Conservation (phyloP, 1,284 basidiomycete species). For the Tausonia pullulans region DNA sequence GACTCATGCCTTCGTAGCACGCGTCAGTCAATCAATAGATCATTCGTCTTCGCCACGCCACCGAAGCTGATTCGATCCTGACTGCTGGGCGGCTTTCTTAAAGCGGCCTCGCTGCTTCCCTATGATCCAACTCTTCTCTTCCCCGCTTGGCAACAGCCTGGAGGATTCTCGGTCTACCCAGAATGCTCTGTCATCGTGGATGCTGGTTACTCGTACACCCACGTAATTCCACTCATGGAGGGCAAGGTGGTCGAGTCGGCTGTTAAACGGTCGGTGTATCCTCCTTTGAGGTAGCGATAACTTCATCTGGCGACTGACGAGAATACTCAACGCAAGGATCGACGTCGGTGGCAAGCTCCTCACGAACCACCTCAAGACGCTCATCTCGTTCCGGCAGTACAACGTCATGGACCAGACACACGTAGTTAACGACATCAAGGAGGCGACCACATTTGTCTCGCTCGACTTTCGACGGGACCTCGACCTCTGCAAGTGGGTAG, state of each 20-base stretch:
- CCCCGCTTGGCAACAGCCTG: neutral
- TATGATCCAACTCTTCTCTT: conserved; percentile 6
- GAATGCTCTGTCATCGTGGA: conserved; percentile 78
- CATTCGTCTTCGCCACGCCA: no score
- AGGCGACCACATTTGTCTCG: conserved; percentile 76
- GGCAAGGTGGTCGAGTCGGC: conserved; percentile 64
- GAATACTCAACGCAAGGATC: conserved; percentile 43
- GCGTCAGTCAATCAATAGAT: conserved; percentile 43
- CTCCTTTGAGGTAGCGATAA: conserved; percentile 13
- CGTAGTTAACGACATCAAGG: conserved; percentile 84
- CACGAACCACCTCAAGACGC: conserved; percentile 87
- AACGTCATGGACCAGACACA: conserved; percentile 95
- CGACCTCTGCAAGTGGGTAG: conserved; percentile 60
- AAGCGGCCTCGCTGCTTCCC: conserved; percentile 1
- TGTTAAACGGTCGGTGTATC: conserved; percentile 54
- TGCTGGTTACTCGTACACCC: conserved; percentile 84
- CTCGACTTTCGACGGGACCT: conserved; percentile 59
- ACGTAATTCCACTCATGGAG: conserved; percentile 72
- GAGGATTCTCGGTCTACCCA: conserved; percentile 35
- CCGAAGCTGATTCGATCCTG: conserved; percentile 6
- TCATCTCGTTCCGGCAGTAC: conserved; percentile 89
- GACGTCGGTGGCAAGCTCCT: conserved; percentile 88
- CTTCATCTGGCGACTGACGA: no score
- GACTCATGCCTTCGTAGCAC: conserved; percentile 65
- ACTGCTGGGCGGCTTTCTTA: conserved; percentile 15